A percentile compares a stretch with the other conserved stretches of the same genome.
Evolutionary conservation across 2,329 filamentous ascomycete genomes (phyloP).

Genomic region (Aspergillus tanneri): DNA sequence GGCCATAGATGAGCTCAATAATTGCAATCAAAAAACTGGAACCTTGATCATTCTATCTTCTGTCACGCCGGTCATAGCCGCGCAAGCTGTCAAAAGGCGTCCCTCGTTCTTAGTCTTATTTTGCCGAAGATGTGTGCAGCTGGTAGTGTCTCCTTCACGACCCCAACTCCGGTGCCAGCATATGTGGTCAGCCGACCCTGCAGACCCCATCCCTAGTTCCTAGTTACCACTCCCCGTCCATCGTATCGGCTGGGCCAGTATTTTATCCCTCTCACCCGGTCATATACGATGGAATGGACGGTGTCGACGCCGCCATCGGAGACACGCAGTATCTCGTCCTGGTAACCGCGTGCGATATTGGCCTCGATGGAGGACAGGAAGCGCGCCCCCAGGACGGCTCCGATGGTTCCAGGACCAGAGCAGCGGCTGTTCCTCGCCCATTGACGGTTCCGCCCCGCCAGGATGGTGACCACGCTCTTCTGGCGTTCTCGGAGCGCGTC

Average conservation of each 20-base stretch:
- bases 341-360: slow-evolving; percentile 51
- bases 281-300: slow-evolving; percentile 53
- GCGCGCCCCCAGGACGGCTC: slow-evolving; percentile 62
- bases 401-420: slow-evolving; percentile 54
- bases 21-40: not conserved
- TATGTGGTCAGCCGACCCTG: slow-evolving; percentile 60
- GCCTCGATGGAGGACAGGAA: slow-evolving; percentile 58
- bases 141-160: slow-evolving; percentile 52
- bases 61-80: not conserved
- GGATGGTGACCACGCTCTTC: slow-evolving; percentile 40
- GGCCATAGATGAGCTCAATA: not conserved
- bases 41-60: not conserved
- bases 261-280: slow-evolving; percentile 54
- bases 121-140: slow-evolving; percentile 56
- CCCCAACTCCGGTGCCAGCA: slow-evolving; percentile 61
- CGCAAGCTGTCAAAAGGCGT: slow-evolving; percentile 15
- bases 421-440: slow-evolving; percentile 52
- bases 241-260: slow-evolving; percentile 60
- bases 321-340: slow-evolving; percentile 48
- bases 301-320: slow-evolving; percentile 55
- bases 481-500: slow-evolving; percentile 38
- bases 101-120: slow-evolving; percentile 41
- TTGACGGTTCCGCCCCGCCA: slow-evolving; percentile 58
- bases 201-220: slow-evolving; percentile 55
- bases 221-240: slow-evolving; percentile 59